phyloP scores from a whole-genome alignment of 176 grass and related monocot species.

The Panicum miliaceum region DNA sequence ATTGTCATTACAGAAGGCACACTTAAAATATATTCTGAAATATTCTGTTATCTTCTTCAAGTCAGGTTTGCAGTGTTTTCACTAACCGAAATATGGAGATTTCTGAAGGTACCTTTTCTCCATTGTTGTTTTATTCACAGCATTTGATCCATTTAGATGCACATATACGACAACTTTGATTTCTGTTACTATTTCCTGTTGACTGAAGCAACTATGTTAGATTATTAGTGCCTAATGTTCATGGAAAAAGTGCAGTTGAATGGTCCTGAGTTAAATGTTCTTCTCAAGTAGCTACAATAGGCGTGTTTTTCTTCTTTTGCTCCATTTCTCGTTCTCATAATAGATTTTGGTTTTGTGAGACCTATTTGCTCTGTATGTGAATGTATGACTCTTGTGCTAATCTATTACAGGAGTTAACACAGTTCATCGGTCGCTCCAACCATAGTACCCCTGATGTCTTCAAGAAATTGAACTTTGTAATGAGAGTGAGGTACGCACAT shows the following conservation, averaged over 20 bases:
- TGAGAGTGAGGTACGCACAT: constrained; percentile 72
- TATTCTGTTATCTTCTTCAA: constrained; percentile 89
- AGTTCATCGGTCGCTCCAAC: constrained; percentile 43
- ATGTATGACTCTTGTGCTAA: constrained; percentile 37
- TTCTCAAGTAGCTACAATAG: constrained; percentile 12
- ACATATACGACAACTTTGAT: not conserved
- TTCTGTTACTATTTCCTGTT: constrained; percentile 9
- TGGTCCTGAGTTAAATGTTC: constrained; percentile 15
- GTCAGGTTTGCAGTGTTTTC: constrained; percentile 83
- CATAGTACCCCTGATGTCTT: constrained; percentile 48
- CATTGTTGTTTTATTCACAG: constrained; percentile 29
- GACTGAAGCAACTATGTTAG: constrained; percentile 22
- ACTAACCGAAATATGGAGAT: constrained; percentile 75
- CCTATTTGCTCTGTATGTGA: constrained; percentile 29
- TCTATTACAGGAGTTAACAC: constrained; percentile 54
- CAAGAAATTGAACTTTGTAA: constrained; percentile 66
- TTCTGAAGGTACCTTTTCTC: constrained; percentile 71
- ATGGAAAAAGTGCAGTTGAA: not conserved
- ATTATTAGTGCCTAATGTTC: not conserved
- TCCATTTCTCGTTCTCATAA: constrained; percentile 28
- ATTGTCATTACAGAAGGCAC: constrained; percentile 83
- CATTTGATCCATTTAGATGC: constrained; percentile 28
- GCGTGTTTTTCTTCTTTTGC: not conserved
- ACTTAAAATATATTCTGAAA: constrained; percentile 91
- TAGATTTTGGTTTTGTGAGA: not conserved